phyloP scores from a whole-genome alignment of 2,329 filamentous ascomycete genomes.

The Daldinia eschscholtzii region DNA sequence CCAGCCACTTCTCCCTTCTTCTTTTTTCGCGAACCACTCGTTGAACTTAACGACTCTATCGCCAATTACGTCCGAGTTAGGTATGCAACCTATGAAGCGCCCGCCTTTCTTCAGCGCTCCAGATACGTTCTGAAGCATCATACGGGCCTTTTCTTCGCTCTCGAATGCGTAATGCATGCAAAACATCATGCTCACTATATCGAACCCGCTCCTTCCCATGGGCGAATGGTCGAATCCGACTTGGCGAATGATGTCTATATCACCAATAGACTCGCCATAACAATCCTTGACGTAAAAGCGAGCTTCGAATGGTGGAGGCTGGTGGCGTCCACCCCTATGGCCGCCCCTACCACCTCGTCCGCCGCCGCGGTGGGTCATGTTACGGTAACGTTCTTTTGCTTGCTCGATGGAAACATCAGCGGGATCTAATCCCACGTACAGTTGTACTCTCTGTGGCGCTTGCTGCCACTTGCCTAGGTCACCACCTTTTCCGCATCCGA shows the following conservation, averaged over 20 bases:
- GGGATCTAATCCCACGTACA: constrained; percentile 95
- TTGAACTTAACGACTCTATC: constrained; percentile 83
- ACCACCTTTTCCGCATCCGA: constrained; percentile 96
- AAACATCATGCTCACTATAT: constrained; percentile 99
- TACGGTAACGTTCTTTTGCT: constrained; percentile 83
- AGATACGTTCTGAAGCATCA: constrained; percentile 94
- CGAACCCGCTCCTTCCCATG: constrained; percentile 84
- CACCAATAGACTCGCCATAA: constrained; percentile 85
- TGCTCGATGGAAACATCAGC: constrained; percentile 93
- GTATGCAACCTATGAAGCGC: constrained; percentile 93
- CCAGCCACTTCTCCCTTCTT: constrained; percentile 50
- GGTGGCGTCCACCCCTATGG: constrained; percentile 59
- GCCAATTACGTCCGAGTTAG: constrained; percentile 93
- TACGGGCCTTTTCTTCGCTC: constrained; percentile 86
- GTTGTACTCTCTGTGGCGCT: constrained; percentile 87
- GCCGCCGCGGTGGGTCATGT: constrained; percentile 73
- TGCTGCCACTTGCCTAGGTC: constrained; percentile 97
- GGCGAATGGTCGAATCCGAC: constrained; percentile 87
- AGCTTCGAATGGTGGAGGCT: constrained; percentile 80
- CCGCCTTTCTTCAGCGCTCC: constrained; percentile 93
- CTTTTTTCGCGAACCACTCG: constrained; percentile 62
- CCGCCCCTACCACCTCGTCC: constrained; percentile 59
- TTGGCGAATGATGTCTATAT: constrained; percentile 83
- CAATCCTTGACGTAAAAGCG: constrained; percentile 94
- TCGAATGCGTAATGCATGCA: constrained; percentile 99